Base-by-base conservation (phyloP, 1,139 yeast species). In the Protomyces inundatus region DNA sequence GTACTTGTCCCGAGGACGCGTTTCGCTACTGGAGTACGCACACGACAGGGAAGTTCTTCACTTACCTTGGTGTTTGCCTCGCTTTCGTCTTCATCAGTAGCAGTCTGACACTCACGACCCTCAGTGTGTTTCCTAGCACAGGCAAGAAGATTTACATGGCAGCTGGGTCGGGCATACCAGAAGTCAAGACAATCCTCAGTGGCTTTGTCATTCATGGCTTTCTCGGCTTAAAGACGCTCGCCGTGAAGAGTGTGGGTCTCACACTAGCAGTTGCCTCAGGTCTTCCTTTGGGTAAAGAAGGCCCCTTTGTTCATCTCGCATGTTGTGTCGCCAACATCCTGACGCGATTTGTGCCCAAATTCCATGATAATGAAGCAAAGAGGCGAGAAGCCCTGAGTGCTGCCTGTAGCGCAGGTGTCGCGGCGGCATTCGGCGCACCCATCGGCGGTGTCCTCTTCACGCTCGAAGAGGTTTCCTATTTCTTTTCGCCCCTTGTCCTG, bases 401-500 rank as follows among this genome's bases (percentile, higher is more conserved):
- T 0, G 82, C 87, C 12, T 85, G 87, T 1, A 81, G 84, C 61
- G 86, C 88, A 9, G 89, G 89, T 4, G 88, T 85, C 9, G 86
- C 88, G 3, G 78, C 85, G 34, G 88, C 89, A 0, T 85, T 85
- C 75, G 89, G 88, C 0, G 81, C 85, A 1, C 89, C 89, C 0
- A 76, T 85, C 64, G 89, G 89, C 3, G 89, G 88, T 1, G 88
- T 85, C 2, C 71, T 85, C 36, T 85, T 85, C 71, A 81, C 85
- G 33, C 76, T 85, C 53, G 90, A 85, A 69, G 89, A 85, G 67
- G 85, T 85, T 42, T 82, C 84, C 67, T 82, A 84, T 69, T 82
- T 82, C 67, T 76, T 84, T 50, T 82, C 86, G 3, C 82, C 85
- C 5, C 80, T 81, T 66, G 86, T 84, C 66, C 73, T 84, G 34